These are phyloP conservation scores for Eimeria zaria DNA, from an alignment of 169 alveolate genomes.

Conservation along the genomic window DNA sequence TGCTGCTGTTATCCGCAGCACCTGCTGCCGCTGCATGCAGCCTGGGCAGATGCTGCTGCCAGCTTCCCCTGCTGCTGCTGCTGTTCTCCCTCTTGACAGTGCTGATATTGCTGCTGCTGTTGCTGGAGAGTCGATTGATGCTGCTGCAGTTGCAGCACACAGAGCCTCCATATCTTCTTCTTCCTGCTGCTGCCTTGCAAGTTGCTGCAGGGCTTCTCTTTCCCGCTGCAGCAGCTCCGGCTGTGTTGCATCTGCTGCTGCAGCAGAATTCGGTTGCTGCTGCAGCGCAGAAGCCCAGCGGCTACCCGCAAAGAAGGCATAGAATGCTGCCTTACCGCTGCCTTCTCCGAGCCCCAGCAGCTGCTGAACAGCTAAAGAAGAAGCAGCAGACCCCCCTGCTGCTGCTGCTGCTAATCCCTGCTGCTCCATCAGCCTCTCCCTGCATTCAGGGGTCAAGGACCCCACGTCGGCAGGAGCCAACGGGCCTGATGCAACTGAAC, in stretches of 20 bases:
- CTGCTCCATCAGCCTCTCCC: slow-evolving; percentile 55
- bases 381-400: slow-evolving; percentile 27
- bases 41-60: not conserved
- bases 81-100: not conserved
- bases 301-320: slow-evolving; percentile 5
- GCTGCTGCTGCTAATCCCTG: slow-evolving; percentile 46
- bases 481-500: slow-evolving; percentile 20
- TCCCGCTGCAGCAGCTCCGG: slow-evolving; percentile 37
- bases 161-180: slow-evolving; percentile 6
- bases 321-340: slow-evolving; percentile 14
- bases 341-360: slow-evolving; percentile 19
- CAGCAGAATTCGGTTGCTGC: slow-evolving; percentile 3
- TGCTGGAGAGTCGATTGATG: not conserved
- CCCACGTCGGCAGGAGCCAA: slow-evolving; percentile 19
- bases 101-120: slow-evolving; percentile 24
- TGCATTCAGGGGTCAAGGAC: not conserved
- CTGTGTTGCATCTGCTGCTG: slow-evolving; percentile 38
- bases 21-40: slow-evolving; percentile 58
- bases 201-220: slow-evolving; percentile 4
- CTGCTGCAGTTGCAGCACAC: slow-evolving; percentile 44
- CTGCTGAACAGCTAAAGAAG: slow-evolving; percentile 11
- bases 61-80: not conserved
- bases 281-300: slow-evolving; percentile 50
- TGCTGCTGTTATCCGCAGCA: slow-evolving; percentile 17
- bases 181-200: slow-evolving; percentile 57